Conservation (phyloP, 75 land plant species). For the Cryptomeria japonica region DNA sequence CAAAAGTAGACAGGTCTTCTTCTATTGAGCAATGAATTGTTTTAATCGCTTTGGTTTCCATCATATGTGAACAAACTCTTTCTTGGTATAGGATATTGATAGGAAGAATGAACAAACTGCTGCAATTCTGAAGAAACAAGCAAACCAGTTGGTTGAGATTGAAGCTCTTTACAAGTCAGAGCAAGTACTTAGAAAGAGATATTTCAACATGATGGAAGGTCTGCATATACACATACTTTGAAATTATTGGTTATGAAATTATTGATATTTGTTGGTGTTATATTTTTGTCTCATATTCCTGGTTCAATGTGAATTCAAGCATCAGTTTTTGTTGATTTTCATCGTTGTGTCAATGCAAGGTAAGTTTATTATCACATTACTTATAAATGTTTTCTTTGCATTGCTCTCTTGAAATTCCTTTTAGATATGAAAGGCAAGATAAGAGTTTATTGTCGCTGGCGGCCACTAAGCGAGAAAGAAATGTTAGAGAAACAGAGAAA, state of each 20-base stretch:
- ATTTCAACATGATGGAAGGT: slow-evolving; percentile 98
- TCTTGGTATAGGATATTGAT: slow-evolving; percentile 82
- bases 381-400: slow-evolving; percentile 1
- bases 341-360: background rate
- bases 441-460: slow-evolving; percentile 83
- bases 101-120: slow-evolving; percentile 99
- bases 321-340: background rate
- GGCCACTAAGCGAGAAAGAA: slow-evolving; percentile 88
- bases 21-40: background rate
- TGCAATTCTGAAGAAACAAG: slow-evolving; percentile 89
- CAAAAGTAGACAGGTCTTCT: background rate
- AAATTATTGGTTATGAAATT: background rate
- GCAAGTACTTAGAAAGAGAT: slow-evolving; percentile 89
- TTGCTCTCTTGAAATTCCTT: slow-evolving; percentile 10
- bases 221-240: background rate
- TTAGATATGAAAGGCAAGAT: slow-evolving; percentile 99
- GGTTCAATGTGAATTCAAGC: background rate
- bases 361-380: background rate
- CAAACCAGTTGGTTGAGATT: slow-evolving; percentile 76
- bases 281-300: background rate
- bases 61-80: background rate
- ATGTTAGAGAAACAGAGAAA: slow-evolving; percentile 58
- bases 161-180: slow-evolving; percentile 91
- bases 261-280: background rate
- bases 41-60: background rate